Evolutionary conservation across 2,329 filamentous ascomycete species (phyloP), one percentile per base, ranked within the genome.

Genomic region (Cytospora piceicola): DNA sequence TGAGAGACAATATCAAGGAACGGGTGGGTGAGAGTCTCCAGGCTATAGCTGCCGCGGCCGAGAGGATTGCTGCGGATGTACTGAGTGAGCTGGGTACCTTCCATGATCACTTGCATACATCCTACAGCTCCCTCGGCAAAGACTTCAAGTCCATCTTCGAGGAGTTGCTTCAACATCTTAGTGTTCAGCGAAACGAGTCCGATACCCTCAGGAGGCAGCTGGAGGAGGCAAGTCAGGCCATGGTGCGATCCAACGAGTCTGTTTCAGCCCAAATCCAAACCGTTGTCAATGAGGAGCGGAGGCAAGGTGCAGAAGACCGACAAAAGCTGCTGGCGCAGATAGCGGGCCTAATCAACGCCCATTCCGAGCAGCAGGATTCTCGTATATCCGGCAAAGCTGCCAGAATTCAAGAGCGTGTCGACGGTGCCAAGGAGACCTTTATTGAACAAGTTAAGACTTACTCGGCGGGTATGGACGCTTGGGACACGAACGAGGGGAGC

Each of bases 121-220:
- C 94, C 0, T 97, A 97, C 76, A 90, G 89, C 70, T 85, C 87
- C 1, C 84, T 98, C 2, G 93, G 93, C 11, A 89, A 89, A 67
- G 93, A 98, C 70, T 93, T 97, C 80, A 96, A 94, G 75, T 80
- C 81, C 6, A 86, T 94, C 29, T 97, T 98, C 70, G 93, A 97
- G 69, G 89, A 91, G 15, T 82, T 97, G 58, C 82, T 92, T 58
- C 87, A 85, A 69, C 89, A 93, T 70, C 83, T 97, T 63, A 86
- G 87, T 46, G 82, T 87, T 12, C 94, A 98, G 74, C 91, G 90
- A 72, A 81, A 82, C 11, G 93, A 97, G 75, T 90, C 91, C 0
- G 87, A 94, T 69, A 81, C 81, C 34, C 82, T 99, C 29, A 86
- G 91, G 52, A 80, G 85, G 39, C 88, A 96, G 69, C 83, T 98